These are phyloP conservation scores for Penicillium glabrum DNA, from an alignment of 2,329 filamentous ascomycete species.

Conservation along the genomic window DNA sequence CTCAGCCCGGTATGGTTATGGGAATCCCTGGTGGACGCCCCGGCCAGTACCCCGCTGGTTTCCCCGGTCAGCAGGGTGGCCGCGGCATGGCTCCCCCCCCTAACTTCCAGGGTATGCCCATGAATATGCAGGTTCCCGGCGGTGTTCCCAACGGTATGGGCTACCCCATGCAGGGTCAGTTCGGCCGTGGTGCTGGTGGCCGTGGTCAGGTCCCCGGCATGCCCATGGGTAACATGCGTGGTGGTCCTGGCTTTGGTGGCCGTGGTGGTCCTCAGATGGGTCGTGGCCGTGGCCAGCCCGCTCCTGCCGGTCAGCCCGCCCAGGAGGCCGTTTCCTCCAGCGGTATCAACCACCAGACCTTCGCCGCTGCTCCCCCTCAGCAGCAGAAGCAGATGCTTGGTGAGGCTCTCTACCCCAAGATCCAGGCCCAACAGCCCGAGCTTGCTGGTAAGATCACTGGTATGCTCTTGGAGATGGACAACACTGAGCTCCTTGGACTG, in stretches of 20 bases:
- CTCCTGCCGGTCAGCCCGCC: conserved; percentile 35
- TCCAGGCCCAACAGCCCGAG: conserved; percentile 88
- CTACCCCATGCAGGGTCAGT: conserved; percentile 80
- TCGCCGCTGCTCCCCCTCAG: conserved; percentile 57
- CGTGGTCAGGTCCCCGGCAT: conserved; percentile 69
- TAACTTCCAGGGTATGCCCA: conserved; percentile 73
- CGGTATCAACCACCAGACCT: conserved; percentile 52
- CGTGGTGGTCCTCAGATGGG: conserved; percentile 47
- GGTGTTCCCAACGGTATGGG: conserved; percentile 76
- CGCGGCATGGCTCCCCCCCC: conserved; percentile 80
- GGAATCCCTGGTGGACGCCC: conserved; percentile 80
- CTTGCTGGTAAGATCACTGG: conserved; percentile 98
- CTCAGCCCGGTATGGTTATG: conserved; percentile 54
- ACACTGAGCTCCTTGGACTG: conserved; percentile 88
- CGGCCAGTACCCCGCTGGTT: conserved; percentile 78
- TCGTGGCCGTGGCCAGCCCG: conserved; percentile 43
- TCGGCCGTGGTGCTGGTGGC: conserved; percentile 65
- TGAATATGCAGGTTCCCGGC: conserved; percentile 63
- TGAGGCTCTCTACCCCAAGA: conserved; percentile 98
- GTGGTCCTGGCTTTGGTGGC: conserved; percentile 46
- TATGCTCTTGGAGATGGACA: conserved; percentile 99
- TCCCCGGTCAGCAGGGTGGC: conserved; percentile 80
- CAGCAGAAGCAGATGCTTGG: conserved; percentile 99
- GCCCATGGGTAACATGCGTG: conserved; percentile 62
- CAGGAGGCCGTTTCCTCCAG: conserved; percentile 32